Evolutionary conservation across 306 rosid genomes (phyloP), one percentile per base, ranked within the genome.

Genomic region (Malus orientalis): DNA sequence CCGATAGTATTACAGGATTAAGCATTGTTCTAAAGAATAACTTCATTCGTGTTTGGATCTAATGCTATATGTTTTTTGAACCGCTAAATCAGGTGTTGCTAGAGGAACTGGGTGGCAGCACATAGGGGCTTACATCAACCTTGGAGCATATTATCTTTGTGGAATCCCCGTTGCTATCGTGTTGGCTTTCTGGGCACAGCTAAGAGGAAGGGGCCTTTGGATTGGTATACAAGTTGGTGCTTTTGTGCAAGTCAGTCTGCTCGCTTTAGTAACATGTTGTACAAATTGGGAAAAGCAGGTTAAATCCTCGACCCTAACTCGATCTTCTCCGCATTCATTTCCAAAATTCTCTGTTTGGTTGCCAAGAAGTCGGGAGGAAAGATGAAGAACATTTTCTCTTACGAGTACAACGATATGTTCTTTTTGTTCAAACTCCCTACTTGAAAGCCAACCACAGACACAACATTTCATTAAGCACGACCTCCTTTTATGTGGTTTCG

Each of bases 21-120:
- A 47, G 16, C 53, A 47, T 15, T 47, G 38, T 33, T 33, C 7
- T 1, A 33, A 6, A 6, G 38, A 33, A 33, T 47, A 0, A 23
- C 23, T 23, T 23, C 23, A 23, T 23, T 23, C 23, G 47, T 69
- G 33, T 70, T 54, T 74, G 4, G 25, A 38, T 40, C 44, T 59
- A 44, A n/a, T 51, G 27, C 4, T n/a, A 14, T 23, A 59, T 23
- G 10, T 5, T 38, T 19, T 59, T 0, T 7, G 10, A 27, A 22
- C 68, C 16, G 60, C 3, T 70, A 69, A 16, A 63, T 51, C 70
- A 91, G 95, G 95, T 40, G n/a, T 88, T 86, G 86, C 89, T 76
- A 88, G 90, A 81, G 91, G 97, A 14, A 88, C 90, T 84, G 97
- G 97, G 27, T 89, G 94, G 95, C 93, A 89, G 78, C 90, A 84